A percentile compares a stretch with the other conserved stretches of the same genome.
Conservation (phyloP, 768 basidiomycete species). For the Russula compacta region DNA sequence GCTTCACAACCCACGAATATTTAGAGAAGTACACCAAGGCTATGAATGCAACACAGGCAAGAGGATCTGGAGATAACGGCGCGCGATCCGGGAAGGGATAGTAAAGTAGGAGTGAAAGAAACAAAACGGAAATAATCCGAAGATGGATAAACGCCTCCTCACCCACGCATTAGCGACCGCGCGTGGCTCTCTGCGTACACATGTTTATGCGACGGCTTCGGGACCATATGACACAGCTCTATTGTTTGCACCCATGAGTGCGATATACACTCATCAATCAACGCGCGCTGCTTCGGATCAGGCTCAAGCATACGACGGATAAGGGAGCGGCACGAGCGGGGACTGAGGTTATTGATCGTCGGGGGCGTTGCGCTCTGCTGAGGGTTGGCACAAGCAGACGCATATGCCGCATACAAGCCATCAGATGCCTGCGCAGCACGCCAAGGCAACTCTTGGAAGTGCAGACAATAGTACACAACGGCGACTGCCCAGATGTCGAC, state of each 20-base stretch:
- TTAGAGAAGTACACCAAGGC: conserved; percentile 1
- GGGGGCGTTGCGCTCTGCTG: conserved; percentile 39
- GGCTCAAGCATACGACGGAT: conserved; percentile 95
- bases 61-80: background rate
- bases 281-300: conserved; percentile 64
- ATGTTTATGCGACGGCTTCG: conserved; percentile 64
- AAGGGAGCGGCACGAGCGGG: conserved; percentile 72
- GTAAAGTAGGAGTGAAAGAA: background rate
- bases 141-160: background rate
- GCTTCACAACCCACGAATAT: background rate
- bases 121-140: background rate
- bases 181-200: conserved; percentile 27
- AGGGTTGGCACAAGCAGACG: conserved; percentile 40
- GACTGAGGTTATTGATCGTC: conserved; percentile 84
- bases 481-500: conserved; percentile 98
- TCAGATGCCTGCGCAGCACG: conserved; percentile 84
- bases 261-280: conserved; percentile 73
- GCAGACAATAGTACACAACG: conserved; percentile 97
- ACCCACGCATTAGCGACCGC: conserved; percentile 8
- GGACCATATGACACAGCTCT: conserved; percentile 68
- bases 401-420: conserved; percentile 72
- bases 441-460: conserved; percentile 98
- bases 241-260: conserved; percentile 75
- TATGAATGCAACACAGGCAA: background rate
- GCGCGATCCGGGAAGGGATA: background rate